A percentile compares a stretch with the other conserved stretches of the same genome.
These are phyloP conservation scores for Chamaecyparis obtusa DNA, from an alignment of 75 land plant species.

Conservation along the genomic window DNA sequence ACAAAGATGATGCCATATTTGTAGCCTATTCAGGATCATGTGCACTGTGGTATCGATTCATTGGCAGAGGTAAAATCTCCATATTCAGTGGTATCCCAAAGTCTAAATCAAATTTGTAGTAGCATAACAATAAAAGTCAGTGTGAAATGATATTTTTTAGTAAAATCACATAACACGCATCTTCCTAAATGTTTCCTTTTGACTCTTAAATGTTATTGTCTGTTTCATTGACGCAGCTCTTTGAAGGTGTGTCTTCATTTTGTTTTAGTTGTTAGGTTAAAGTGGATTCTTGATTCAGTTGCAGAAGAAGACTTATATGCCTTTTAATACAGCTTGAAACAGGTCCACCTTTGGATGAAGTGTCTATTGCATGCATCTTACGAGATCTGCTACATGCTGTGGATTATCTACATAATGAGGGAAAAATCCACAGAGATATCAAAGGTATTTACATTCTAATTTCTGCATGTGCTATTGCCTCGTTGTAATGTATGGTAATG, in stretches of 20 bases:
- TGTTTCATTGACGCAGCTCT: not conserved
- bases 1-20: not conserved
- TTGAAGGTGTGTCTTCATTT: not conserved
- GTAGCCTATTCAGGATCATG: not conserved
- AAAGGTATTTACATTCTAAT: constrained; percentile 57
- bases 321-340: constrained; percentile 72
- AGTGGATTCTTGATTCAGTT: not conserved
- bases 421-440: constrained; percentile 96
- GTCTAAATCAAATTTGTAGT: not conserved
- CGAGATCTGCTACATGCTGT: constrained; percentile 93
- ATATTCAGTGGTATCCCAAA: not conserved
- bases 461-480: constrained; percentile 8
- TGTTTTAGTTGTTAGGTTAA: not conserved
- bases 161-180: not conserved
- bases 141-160: not conserved
- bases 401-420: constrained; percentile 92
- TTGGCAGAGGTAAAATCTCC: not conserved
- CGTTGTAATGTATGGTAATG: not conserved
- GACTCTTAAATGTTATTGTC: not conserved
- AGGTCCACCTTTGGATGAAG: constrained; percentile 95
- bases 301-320: constrained; percentile 11
- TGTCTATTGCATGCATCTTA: constrained; percentile 89
- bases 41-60: not conserved
- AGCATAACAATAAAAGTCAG: not conserved
- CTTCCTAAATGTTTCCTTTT: not conserved